phyloP scores from a whole-genome alignment of 2,329 filamentous ascomycete species.

The Leptographium lundbergii region DNA sequence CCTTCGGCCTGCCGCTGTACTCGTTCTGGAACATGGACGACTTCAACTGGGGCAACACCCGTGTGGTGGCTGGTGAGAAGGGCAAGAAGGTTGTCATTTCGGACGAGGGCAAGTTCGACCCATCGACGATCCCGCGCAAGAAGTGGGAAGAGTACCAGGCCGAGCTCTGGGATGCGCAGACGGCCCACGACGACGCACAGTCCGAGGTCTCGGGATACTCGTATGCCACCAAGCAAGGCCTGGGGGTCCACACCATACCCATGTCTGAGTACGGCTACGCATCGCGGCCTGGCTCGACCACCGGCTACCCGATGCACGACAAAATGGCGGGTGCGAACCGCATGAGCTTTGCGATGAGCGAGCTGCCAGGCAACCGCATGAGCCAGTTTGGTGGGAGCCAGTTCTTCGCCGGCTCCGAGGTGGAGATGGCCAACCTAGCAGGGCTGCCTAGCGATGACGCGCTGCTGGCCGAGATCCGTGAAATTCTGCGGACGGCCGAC shows the following conservation, averaged over 20 bases:
- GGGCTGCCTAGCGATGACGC: conserved; percentile 80
- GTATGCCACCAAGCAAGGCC: conserved; percentile 73
- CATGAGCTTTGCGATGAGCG: conserved; percentile 69
- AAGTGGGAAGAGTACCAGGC: conserved; percentile 99
- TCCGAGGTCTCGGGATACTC: conserved; percentile 90
- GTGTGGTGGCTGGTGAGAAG: conserved; percentile 87
- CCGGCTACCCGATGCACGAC: conserved; percentile 36
- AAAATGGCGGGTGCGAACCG: conserved; percentile 38
- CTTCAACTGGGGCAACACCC: conserved; percentile 98
- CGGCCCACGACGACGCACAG: conserved; percentile 62
- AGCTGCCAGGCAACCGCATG: conserved; percentile 44
- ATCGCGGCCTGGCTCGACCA: conserved; percentile 42
- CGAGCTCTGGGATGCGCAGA: conserved; percentile 94
- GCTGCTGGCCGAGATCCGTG: conserved; percentile 82
- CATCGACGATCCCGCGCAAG: conserved; percentile 84
- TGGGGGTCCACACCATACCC: conserved; percentile 30
- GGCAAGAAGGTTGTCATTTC: conserved; percentile 87
- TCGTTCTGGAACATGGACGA: conserved; percentile 99
- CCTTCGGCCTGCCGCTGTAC: conserved; percentile 80
- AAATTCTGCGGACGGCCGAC: conserved; percentile 83
- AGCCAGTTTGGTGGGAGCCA: conserved; percentile 50
- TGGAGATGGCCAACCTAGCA: conserved; percentile 63
- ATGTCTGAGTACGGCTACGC: conserved; percentile 58
- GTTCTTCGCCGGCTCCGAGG: conserved; percentile 41
- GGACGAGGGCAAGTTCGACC: conserved; percentile 97